These are phyloP conservation scores for Volvariella surrecta DNA, from an alignment of 1,284 basidiomycete genomes.

Conservation along the genomic window DNA sequence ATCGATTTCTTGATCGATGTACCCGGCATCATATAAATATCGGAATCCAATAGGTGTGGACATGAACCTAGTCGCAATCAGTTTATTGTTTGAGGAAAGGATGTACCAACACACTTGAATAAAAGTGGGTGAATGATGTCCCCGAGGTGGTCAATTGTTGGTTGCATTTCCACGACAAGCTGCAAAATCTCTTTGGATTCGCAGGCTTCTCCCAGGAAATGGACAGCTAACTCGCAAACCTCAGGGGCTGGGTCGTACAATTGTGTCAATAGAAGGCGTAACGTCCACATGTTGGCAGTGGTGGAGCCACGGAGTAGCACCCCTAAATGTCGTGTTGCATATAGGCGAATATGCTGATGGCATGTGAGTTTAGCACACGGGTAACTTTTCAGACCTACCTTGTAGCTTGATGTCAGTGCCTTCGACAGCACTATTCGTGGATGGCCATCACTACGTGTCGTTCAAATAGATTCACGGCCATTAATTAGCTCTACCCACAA, in stretches of 20 bases:
- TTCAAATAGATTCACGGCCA: background rate
- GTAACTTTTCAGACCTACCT: constrained; percentile 33
- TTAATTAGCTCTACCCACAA: constrained; percentile 43
- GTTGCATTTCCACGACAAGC: constrained; percentile 90
- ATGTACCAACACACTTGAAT: constrained; percentile 54
- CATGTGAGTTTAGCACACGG: background rate
- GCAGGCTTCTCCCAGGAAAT: constrained; percentile 86
- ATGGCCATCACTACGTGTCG: constrained; percentile 76
- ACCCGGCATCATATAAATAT: constrained; percentile 86
- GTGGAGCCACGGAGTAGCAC: constrained; percentile 59
- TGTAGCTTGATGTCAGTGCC: constrained; percentile 87
- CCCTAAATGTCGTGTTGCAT: constrained; percentile 87
- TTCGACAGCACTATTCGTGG: constrained; percentile 88
- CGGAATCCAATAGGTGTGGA: constrained; percentile 90
- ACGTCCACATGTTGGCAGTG: constrained; percentile 72
- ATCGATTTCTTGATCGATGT: constrained; percentile 93
- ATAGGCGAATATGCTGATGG: constrained; percentile 73
- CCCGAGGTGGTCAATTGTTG: constrained; percentile 90
- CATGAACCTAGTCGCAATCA: constrained; percentile 64
- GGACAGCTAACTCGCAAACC: constrained; percentile 86
- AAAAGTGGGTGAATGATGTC: constrained; percentile 87
- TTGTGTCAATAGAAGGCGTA: constrained; percentile 88
- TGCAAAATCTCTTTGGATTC: constrained; percentile 78
- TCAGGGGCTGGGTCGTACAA: constrained; percentile 88
- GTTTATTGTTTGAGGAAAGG: background rate